Percentiles rank a stretch among this genome's conserved stretches.
Conservation (phyloP, 1,284 basidiomycete genomes). For the Fomes fomentarius region DNA sequence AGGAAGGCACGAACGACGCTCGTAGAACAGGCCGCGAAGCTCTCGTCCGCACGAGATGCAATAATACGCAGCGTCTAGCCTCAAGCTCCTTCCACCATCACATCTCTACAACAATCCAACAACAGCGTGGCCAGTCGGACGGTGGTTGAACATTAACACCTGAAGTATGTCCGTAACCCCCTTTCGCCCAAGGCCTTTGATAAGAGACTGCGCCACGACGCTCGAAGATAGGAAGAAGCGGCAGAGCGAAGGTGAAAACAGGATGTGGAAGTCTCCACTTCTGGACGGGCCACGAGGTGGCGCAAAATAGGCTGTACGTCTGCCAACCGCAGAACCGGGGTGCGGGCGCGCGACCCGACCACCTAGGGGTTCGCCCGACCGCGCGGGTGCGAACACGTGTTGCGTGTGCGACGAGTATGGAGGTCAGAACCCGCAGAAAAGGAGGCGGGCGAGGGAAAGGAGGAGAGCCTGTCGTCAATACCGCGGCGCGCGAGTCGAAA, state of each 20-base stretch:
- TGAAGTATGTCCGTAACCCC: neutral
- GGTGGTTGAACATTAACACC: neutral
- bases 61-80: neutral
- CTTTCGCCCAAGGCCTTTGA: neutral
- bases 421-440: slow-evolving; percentile 2
- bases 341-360: slow-evolving; percentile 17
- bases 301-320: slow-evolving; percentile 1
- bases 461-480: slow-evolving; percentile 5
- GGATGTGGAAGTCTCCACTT: neutral
- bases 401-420: slow-evolving; percentile 9
- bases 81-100: neutral
- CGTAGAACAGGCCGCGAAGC: neutral
- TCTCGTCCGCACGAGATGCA: too few relatives aligned
- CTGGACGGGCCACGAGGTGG: neutral
- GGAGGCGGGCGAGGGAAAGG: slow-evolving; percentile 11
- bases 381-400: too few relatives aligned
- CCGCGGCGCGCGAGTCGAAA: slow-evolving; percentile 7
- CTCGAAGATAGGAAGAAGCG: slow-evolving; percentile 21
- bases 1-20: slow-evolving; percentile 1
- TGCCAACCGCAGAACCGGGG: slow-evolving; percentile 15
- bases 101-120: neutral
- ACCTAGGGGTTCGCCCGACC: too few relatives aligned
- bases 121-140: neutral
- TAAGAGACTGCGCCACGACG: slow-evolving; percentile 9
- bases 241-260: neutral